Evolutionary conservation across 2,329 filamentous ascomycete genomes (phyloP), one percentile per base, ranked within the genome.

Genomic region (Apiospora hydei): DNA sequence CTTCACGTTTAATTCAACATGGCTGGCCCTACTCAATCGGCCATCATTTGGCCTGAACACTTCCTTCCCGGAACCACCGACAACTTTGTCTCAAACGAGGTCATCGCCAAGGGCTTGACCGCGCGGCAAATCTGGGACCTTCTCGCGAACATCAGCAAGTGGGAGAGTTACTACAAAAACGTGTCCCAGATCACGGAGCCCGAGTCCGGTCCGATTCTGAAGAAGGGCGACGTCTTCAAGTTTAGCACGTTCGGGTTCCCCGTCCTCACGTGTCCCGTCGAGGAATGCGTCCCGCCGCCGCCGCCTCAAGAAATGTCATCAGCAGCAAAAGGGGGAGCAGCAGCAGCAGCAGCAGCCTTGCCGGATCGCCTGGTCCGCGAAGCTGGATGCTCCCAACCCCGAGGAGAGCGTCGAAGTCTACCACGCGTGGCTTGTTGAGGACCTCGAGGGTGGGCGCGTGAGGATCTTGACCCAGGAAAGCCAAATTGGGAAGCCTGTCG

Each of bases 161-260:
- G 78, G 78, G 77, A 79, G 53, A 76, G 74, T 0, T 80, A 80
- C 71, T 80, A 80, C 73, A 69, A 72, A 13, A 76, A 78, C 70
- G 73, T 71, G 44, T 67, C 70, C 26, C 72, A 79, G 49, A 77
- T 80, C 71, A 77, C 77, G 0, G 74, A 74, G 0, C 77, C 78
- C 34, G n/a, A 43, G 11, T 77, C 76, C n/a, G 77, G 77, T 0
- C 73, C 77, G 38, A 24, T 72, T 21, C 64, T 80, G 4, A 24
- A 76, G n/a, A 76, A 78, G 61, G 77, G 73, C 21, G 74, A 78
- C 72, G 73, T 68, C 13, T 80, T 80, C 71, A 76, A 73, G 46
- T 80, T 79, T 57, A 77, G 77, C 24, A 80, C 78, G 0, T 80
- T 80, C 51, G 78, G 78, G 7, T 76, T 79, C 70, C 76, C 77